These are phyloP conservation scores for Mucor plumbeus DNA, from an alignment of 371 early-diverging fungal species.

Conservation along the genomic window DNA sequence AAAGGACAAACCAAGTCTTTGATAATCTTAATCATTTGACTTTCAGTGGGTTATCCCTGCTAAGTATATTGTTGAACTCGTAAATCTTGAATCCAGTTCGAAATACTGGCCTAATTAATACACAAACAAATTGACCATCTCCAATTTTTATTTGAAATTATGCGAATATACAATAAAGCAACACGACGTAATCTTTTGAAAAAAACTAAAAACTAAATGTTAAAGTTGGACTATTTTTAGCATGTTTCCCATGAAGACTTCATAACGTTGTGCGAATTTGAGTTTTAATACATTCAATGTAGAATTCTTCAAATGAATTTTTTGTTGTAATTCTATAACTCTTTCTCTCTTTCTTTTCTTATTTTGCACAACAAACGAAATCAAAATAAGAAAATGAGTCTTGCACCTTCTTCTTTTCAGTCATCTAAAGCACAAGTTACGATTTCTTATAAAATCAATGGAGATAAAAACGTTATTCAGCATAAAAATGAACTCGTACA, in stretches of 20 bases:
- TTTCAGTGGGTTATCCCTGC: no score
- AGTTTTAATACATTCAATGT: conserved; percentile 3
- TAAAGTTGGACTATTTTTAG: no score
- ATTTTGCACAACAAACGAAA: conserved; percentile 2
- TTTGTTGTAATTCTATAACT: background rate
- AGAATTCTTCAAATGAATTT: background rate
- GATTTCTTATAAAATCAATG: conserved; percentile 26
- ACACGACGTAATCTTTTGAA: no score
- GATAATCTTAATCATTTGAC: no score
- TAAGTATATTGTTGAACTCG: no score
- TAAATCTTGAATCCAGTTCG: no score
- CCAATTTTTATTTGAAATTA: no score
- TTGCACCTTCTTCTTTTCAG: conserved; percentile 29
- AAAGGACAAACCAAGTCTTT: no score
- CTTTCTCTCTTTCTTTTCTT: conserved; percentile 2
- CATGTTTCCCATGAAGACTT: background rate
- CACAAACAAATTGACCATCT: no score
- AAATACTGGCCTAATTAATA: no score
- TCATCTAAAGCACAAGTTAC: conserved; percentile 26
- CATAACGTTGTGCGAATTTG: background rate
- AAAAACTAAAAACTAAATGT: no score
- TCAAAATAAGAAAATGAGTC: conserved; percentile 20
- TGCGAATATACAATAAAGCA: no score
- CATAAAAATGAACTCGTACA: conserved; percentile 27
- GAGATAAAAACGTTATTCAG: conserved; percentile 15